These are phyloP conservation scores for Agrostemma githago DNA, from an alignment of 148 eudicot species.

Conservation along the genomic window DNA sequence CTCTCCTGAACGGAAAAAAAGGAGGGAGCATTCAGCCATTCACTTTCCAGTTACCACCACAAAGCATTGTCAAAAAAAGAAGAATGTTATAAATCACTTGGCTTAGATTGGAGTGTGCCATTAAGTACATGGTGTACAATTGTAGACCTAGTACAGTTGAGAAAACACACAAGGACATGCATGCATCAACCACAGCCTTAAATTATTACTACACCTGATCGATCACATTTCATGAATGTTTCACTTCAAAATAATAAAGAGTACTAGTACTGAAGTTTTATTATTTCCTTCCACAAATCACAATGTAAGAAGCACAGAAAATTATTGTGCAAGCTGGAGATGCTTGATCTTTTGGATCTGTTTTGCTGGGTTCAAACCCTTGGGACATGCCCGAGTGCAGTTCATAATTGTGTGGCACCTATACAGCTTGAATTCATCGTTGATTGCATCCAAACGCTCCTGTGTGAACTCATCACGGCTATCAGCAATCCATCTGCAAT, in stretches of 20 bases:
- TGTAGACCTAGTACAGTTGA: not conserved
- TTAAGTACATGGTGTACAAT: not conserved
- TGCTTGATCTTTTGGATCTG: conserved; percentile 82
- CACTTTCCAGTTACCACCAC: not conserved
- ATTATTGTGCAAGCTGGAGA: conserved; percentile 40
- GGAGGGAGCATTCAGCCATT: no score
- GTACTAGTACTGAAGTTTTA: not conserved
- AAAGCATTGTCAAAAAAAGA: not conserved
- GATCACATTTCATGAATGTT: not conserved
- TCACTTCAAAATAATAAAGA: conserved; percentile 3
- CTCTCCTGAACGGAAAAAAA: no score
- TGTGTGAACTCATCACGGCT: conserved; percentile 96
- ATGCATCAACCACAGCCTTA: not conserved
- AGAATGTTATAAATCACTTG: not conserved
- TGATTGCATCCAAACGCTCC: conserved; percentile 84
- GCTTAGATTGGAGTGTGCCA: not conserved
- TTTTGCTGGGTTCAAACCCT: conserved; percentile 91
- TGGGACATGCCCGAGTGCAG: conserved; percentile 93
- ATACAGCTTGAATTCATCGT: conserved; percentile 92
- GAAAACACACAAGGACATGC: not conserved
- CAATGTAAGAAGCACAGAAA: not conserved
- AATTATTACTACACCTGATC: conserved; percentile 7
- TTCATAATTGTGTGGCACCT: conserved; percentile 96
- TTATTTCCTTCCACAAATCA: not conserved
- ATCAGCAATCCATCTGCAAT: conserved; percentile 94